phyloP scores from a whole-genome alignment of 2,329 filamentous ascomycete species.

The Emydomyces testavorans region DNA sequence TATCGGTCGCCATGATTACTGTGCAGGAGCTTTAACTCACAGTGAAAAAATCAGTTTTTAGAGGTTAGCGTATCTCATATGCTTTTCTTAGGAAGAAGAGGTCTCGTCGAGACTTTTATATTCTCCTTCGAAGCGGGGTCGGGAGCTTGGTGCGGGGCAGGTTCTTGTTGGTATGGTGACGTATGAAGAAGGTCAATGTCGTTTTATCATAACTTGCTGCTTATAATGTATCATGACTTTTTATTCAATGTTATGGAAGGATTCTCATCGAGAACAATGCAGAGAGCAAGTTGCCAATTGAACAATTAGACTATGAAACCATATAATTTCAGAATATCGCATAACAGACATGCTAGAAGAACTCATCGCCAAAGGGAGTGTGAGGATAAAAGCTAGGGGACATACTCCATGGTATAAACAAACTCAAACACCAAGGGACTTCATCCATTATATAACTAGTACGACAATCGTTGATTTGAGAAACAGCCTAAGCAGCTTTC shows the following conservation, averaged over 20 bases:
- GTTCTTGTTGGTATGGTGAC: background rate
- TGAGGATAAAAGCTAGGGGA: background rate
- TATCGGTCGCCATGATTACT: constrained; percentile 41
- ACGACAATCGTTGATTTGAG: background rate
- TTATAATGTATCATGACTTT: background rate
- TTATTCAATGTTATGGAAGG: too few species aligned
- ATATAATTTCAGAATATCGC: too few species aligned
- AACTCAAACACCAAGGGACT: too few species aligned
- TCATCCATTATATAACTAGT: background rate
- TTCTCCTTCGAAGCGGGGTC: background rate
- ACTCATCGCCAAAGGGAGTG: too few species aligned
- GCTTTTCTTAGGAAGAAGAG: background rate
- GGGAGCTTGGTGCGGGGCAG: constrained; percentile 1
- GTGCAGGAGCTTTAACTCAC: background rate
- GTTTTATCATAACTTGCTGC: too few species aligned
- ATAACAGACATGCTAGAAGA: too few species aligned
- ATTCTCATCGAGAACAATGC: background rate
- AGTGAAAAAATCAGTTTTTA: too few species aligned
- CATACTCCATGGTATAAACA: constrained; percentile 1
- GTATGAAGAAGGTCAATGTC: too few species aligned
- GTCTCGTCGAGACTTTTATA: background rate
- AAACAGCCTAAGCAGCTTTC: background rate
- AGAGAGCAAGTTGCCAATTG: background rate
- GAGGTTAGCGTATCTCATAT: background rate
- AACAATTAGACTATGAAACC: background rate